A percentile compares a stretch with the other conserved stretches of the same genome.
Conservation (phyloP, 495 filamentous ascomycete species). For the Copromyces sp. region DNA sequence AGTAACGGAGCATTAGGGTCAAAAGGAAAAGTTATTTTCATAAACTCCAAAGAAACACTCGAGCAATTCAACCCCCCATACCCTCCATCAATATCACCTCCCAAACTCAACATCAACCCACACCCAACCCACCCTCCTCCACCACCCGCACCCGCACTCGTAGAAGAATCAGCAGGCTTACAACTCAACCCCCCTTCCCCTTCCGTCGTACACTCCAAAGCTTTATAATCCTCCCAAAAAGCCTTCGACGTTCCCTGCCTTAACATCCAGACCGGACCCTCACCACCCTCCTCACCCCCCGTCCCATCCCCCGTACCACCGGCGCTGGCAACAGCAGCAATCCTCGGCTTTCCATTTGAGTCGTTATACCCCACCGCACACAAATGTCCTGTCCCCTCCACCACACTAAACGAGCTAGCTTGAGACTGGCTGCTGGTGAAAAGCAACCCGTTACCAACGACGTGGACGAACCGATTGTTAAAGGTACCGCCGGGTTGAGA, state of each 20-base stretch:
- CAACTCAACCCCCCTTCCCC: constrained; percentile 2
- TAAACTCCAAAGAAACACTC: neutral
- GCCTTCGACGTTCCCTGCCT: neutral
- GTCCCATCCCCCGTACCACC: neutral
- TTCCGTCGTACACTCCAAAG: constrained; percentile 4
- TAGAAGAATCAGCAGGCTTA: neutral
- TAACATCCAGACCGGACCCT: neutral
- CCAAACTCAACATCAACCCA: constrained; percentile 10
- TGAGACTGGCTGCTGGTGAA: constrained; percentile 8
- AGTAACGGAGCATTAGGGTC: too few species aligned
- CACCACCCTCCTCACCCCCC: neutral
- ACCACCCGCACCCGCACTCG: neutral
- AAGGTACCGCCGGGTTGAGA: constrained; percentile 18
- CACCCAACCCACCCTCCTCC: constrained; percentile 8
- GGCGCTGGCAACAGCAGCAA: constrained; percentile 11
- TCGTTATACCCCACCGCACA: constrained; percentile 13
- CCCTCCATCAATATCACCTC: neutral
- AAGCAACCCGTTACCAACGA: constrained; percentile 15
- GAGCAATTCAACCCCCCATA: constrained; percentile 8
- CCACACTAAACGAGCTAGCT: constrained; percentile 19
- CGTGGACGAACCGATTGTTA: constrained; percentile 18
- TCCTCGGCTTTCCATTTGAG: neutral
- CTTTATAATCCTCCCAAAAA: constrained; percentile 1
- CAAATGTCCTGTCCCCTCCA: constrained; percentile 10
- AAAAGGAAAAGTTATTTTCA: too few species aligned